A percentile compares a stretch with the other conserved stretches of the same genome.
These are phyloP conservation scores for Fusarium denticulatum DNA, from an alignment of 2,329 filamentous ascomycete species.

Conservation along the genomic window DNA sequence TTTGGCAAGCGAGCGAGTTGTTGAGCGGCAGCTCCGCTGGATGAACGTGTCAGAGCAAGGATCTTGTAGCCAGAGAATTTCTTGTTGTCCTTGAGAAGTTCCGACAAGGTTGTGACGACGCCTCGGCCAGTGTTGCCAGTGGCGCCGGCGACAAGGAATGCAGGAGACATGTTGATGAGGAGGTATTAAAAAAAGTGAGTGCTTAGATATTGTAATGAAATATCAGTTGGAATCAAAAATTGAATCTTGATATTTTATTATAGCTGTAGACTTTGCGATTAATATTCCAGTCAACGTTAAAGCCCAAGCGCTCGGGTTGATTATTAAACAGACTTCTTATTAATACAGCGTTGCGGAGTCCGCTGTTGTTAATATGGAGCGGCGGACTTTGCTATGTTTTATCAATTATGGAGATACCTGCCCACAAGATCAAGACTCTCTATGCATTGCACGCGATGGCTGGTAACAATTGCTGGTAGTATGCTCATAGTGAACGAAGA, in stretches of 20 bases:
- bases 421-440: neutral
- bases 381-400: neutral
- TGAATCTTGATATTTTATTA: neutral
- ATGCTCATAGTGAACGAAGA: neutral
- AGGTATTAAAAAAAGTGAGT: accelerated
- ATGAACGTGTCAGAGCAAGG: neutral
- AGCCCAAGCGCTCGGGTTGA: neutral
- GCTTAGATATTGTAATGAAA: accelerated
- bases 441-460: neutral
- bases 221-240: accelerated
- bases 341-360: neutral
- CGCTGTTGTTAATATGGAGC: neutral
- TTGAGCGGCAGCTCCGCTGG: neutral
- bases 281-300: neutral
- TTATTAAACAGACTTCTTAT: neutral
- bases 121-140: neutral
- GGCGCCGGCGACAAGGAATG: neutral
- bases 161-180: neutral
- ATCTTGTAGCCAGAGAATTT: accelerated
- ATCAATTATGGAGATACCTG: neutral
- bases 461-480: accelerated
- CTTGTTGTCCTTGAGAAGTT: neutral
- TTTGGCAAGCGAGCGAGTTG: neutral
- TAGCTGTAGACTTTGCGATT: accelerated
- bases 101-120: neutral